phyloP scores from a whole-genome alignment of 2,329 filamentous ascomycete species.

The Aciculosporium take region DNA sequence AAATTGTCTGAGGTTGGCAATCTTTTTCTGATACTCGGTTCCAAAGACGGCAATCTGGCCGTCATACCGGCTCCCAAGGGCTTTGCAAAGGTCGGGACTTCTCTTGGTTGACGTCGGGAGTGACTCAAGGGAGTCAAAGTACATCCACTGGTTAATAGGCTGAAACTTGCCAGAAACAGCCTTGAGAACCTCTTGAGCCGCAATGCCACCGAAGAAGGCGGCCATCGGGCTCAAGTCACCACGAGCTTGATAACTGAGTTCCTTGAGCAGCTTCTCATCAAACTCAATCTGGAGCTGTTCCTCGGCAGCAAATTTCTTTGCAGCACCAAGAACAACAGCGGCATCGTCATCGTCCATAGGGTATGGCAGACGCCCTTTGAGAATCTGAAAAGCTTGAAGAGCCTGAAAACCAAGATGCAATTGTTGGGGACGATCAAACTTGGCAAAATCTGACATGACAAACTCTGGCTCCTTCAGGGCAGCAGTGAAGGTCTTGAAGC shows the following conservation, averaged over 20 bases:
- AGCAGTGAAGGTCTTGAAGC: slow-evolving; percentile 69
- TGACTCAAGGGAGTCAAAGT: slow-evolving; percentile 96
- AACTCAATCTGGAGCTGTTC: slow-evolving; percentile 57
- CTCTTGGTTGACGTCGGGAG: slow-evolving; percentile 61
- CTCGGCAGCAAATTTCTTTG: slow-evolving; percentile 58
- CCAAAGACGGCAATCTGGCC: slow-evolving; percentile 96
- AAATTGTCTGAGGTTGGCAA: slow-evolving; percentile 82
- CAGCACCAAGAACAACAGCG: slow-evolving; percentile 57
- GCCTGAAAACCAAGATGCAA: slow-evolving; percentile 89
- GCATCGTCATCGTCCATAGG: slow-evolving; percentile 81
- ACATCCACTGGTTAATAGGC: slow-evolving; percentile 90
- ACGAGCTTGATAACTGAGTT: slow-evolving; percentile 85
- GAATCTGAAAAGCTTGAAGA: slow-evolving; percentile 69
- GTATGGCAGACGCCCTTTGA: slow-evolving; percentile 60
- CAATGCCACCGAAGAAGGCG: slow-evolving; percentile 85
- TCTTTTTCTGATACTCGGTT: slow-evolving; percentile 83
- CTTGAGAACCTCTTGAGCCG: slow-evolving; percentile 91
- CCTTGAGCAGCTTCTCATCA: slow-evolving; percentile 82
- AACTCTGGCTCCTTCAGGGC: slow-evolving; percentile 80
- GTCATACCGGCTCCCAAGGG: slow-evolving; percentile 75
- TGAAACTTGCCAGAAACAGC: slow-evolving; percentile 96
- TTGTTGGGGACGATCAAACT: slow-evolving; percentile 88
- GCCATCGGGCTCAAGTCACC: slow-evolving; percentile 88
- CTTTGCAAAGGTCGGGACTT: slow-evolving; percentile 78
- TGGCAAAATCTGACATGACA: slow-evolving; percentile 88